These are phyloP conservation scores for Ophiostoma sp. DNA, from an alignment of 2,329 filamentous ascomycete species.

Conservation along the genomic window DNA sequence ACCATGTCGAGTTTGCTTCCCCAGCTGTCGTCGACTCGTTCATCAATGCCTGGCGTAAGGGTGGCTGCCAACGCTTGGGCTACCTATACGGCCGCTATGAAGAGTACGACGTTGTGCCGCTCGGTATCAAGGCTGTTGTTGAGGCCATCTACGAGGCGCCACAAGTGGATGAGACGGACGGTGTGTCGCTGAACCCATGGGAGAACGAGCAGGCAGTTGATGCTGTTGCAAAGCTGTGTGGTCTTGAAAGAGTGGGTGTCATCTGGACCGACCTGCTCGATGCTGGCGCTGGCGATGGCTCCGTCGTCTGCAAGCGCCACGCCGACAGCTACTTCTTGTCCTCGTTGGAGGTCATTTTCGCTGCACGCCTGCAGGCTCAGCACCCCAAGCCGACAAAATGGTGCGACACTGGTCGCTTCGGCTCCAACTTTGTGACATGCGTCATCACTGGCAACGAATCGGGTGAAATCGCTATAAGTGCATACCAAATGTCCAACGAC, in stretches of 20 bases:
- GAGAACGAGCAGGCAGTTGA: slow-evolving; percentile 77
- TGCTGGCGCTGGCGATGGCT: slow-evolving; percentile 72
- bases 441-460: slow-evolving; percentile 88
- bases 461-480: slow-evolving; percentile 79
- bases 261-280: slow-evolving; percentile 93
- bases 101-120: slow-evolving; percentile 85
- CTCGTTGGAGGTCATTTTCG: slow-evolving; percentile 86
- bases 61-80: slow-evolving; percentile 76
- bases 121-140: slow-evolving; percentile 91
- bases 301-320: slow-evolving; percentile 90
- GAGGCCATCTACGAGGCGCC: slow-evolving; percentile 97
- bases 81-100: slow-evolving; percentile 88
- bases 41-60: slow-evolving; percentile 84
- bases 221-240: slow-evolving; percentile 73
- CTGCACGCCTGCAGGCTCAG: slow-evolving; percentile 78
- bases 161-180: slow-evolving; percentile 82
- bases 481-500: slow-evolving; percentile 92
- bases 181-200: slow-evolving; percentile 79
- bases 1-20: slow-evolving; percentile 93
- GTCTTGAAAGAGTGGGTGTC: slow-evolving; percentile 80
- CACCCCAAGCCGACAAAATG: slow-evolving; percentile 90
- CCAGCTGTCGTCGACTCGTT: slow-evolving; percentile 81
- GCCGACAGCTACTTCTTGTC: slow-evolving; percentile 92
- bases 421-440: slow-evolving; percentile 95
- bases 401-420: slow-evolving; percentile 91